Conservation (phyloP, 768 basidiomycete species). For the Lentinula detonsa region DNA sequence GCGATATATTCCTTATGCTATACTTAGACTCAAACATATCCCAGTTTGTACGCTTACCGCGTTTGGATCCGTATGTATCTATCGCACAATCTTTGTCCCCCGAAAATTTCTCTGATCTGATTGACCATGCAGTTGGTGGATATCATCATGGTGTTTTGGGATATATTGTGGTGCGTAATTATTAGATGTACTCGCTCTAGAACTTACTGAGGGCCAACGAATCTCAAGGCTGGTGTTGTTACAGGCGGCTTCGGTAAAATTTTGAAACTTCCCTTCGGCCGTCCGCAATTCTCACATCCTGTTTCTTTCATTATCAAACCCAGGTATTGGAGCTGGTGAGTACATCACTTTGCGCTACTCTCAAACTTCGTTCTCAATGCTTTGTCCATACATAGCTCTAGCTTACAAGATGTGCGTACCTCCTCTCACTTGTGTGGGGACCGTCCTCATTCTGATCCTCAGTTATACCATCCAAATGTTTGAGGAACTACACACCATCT, state of each 20-base stretch:
- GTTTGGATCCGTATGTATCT: slow-evolving; percentile 40
- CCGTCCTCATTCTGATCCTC: not conserved
- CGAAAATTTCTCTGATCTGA: not conserved
- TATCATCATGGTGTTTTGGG: slow-evolving; percentile 29
- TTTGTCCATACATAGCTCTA: slow-evolving; percentile 18
- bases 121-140: slow-evolving; percentile 23
- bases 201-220: slow-evolving; percentile 1
- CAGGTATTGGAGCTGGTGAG: slow-evolving; percentile 29
- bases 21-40: not conserved
- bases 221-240: slow-evolving; percentile 24
- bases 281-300: not conserved
- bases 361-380: not conserved
- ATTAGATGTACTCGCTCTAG: slow-evolving; percentile 3
- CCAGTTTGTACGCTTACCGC: slow-evolving; percentile 37
- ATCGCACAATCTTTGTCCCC: not conserved
- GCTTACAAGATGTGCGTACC: slow-evolving; percentile 29
- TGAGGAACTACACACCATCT: slow-evolving; percentile 21
- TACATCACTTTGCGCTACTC: not conserved
- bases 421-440: not conserved
- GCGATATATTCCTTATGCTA: not conserved
- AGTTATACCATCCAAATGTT: slow-evolving; percentile 28
- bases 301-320: not conserved
- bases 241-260: slow-evolving; percentile 31
- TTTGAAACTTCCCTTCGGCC: not conserved
- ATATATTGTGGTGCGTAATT: slow-evolving; percentile 26